Conservation (phyloP, 495 filamentous ascomycete species). For the Lophium mytilinum region DNA sequence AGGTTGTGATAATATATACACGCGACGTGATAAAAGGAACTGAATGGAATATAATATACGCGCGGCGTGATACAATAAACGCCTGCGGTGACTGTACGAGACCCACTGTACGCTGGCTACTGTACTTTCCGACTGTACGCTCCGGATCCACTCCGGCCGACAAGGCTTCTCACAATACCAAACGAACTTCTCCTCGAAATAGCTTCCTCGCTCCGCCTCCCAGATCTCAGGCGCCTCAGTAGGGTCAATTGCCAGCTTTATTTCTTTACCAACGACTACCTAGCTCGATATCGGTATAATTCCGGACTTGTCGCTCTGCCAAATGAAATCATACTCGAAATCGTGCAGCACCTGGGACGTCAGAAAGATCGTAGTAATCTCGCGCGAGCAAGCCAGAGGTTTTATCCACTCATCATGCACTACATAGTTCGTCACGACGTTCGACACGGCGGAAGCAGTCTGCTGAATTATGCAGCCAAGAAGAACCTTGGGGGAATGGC, state of each 20-base stretch:
- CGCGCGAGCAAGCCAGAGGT: slow-evolving; percentile 4
- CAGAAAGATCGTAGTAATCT: slow-evolving; percentile 2
- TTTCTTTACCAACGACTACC: slow-evolving; percentile 6
- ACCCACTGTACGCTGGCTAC: too few species aligned
- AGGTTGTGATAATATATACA: too few species aligned
- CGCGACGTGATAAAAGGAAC: too few species aligned
- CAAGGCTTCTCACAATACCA: slow-evolving; percentile 2
- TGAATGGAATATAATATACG: too few species aligned
- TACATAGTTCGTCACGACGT: slow-evolving; percentile 9
- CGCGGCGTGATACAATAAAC: too few species aligned
- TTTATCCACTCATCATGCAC: slow-evolving; percentile 9
- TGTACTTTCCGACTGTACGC: too few species aligned
- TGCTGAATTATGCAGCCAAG: slow-evolving; percentile 3
- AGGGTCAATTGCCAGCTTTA: not conserved
- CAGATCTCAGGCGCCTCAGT: slow-evolving; percentile 9
- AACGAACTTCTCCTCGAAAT: slow-evolving; percentile 4
- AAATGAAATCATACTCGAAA: slow-evolving; percentile 4
- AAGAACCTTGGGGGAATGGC: slow-evolving; percentile 1
- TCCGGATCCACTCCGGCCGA: too few species aligned
- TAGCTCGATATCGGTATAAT: slow-evolving; percentile 8
- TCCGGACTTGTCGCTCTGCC: not conserved
- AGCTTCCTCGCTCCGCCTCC: not conserved
- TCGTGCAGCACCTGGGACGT: slow-evolving; percentile 1
- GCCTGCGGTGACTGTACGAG: too few species aligned
- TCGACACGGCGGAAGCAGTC: slow-evolving; percentile 1